Percentiles rank a stretch among this genome's conserved stretches.
Evolutionary conservation across 805 yeast genomes (phyloP).

Genomic region (Candida oleophila): DNA sequence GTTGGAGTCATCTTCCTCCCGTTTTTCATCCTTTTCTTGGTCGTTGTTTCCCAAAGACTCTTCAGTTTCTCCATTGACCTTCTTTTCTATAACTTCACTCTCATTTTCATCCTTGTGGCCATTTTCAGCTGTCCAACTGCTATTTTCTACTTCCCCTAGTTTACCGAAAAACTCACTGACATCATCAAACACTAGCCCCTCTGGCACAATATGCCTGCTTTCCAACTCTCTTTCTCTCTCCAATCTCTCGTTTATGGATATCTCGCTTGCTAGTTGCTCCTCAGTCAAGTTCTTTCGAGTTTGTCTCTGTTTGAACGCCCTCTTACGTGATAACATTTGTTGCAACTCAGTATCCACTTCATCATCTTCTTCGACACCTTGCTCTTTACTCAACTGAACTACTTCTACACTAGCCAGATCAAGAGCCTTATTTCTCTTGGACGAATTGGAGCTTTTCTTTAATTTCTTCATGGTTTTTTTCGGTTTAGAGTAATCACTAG

Average conservation of each 20-base stretch:
- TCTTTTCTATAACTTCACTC: background rate
- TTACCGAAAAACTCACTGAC: slow-evolving; percentile 37
- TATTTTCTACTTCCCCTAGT: background rate
- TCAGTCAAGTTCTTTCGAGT: slow-evolving; percentile 26
- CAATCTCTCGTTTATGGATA: slow-evolving; percentile 21
- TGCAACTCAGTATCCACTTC: slow-evolving; percentile 29
- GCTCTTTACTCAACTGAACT: slow-evolving; percentile 28
- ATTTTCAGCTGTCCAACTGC: background rate
- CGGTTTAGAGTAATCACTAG: slow-evolving; percentile 11
- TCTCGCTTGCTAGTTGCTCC: slow-evolving; percentile 38
- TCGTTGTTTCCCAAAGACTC: background rate
- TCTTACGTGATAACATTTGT: slow-evolving; percentile 14
- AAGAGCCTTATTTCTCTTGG: slow-evolving; percentile 25
- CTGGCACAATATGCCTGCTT: background rate
- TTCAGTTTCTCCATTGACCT: background rate
- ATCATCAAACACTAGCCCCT: slow-evolving; percentile 36
- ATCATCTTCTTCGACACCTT: slow-evolving; percentile 21
- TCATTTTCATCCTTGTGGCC: background rate
- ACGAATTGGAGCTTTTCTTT: slow-evolving; percentile 39
- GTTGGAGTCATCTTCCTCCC: background rate
- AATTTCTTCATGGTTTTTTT: slow-evolving; percentile 39
- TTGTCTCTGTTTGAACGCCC: slow-evolving; percentile 25
- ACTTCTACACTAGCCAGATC: slow-evolving; percentile 28
- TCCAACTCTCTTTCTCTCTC: slow-evolving; percentile 17
- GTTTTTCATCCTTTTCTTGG: background rate